A percentile compares a stretch with the other conserved stretches of the same genome.
phyloP scores from a whole-genome alignment of 1,284 basidiomycete species.

The Calocybe gambosa region DNA sequence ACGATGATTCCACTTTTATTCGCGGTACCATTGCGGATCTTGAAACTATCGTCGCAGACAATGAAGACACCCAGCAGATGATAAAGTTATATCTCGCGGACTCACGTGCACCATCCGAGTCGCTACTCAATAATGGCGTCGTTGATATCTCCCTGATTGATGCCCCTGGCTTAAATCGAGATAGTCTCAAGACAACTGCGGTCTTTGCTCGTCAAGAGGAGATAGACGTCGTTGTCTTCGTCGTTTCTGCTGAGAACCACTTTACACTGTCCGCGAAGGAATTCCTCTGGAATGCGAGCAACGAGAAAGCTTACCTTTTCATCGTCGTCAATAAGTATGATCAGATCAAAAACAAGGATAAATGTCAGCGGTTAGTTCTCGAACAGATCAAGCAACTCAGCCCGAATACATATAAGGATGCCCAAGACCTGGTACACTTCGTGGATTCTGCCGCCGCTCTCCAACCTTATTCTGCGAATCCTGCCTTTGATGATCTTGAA shows the following conservation, averaged over 20 bases:
- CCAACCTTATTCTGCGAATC: conserved; percentile 56
- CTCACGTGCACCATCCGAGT: conserved; percentile 66
- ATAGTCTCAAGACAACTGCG: conserved; percentile 93
- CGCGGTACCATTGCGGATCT: conserved; percentile 66
- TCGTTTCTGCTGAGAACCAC: conserved; percentile 97
- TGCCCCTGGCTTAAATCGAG: conserved; percentile 95
- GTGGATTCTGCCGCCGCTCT: conserved; percentile 83
- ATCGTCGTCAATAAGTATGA: conserved; percentile 99
- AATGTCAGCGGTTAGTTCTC: conserved; percentile 84
- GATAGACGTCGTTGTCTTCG: conserved; percentile 98
- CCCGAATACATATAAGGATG: conserved; percentile 88
- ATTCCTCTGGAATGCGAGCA: conserved; percentile 89
- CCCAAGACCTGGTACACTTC: conserved; percentile 94
- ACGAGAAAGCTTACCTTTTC: conserved; percentile 98
- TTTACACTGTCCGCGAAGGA: conserved; percentile 96
- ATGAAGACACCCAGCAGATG: conserved; percentile 66
- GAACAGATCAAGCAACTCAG: conserved; percentile 94
- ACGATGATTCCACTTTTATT: conserved; percentile 74
- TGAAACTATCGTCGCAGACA: conserved; percentile 77
- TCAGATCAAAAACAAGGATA: conserved; percentile 92
- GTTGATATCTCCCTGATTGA: conserved; percentile 99
- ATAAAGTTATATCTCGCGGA: conserved; percentile 85
- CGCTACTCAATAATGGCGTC: conserved; percentile 91
- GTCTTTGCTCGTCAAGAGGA: conserved; percentile 96
- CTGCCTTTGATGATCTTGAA: conserved; percentile 84